These are phyloP conservation scores for Emericellopsis cladophorae DNA, from an alignment of 2,329 filamentous ascomycete genomes.

Conservation along the genomic window DNA sequence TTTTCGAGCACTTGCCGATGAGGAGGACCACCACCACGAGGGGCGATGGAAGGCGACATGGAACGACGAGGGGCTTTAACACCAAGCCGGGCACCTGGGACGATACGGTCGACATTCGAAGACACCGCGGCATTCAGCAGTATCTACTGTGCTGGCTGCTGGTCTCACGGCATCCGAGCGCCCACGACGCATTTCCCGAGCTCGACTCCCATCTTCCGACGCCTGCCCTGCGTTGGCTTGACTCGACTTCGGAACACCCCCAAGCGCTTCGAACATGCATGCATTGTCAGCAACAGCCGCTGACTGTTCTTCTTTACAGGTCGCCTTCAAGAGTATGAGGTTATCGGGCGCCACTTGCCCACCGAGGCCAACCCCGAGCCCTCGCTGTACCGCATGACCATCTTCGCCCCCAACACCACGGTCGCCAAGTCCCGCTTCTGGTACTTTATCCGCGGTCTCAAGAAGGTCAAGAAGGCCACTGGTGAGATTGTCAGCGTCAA, in stretches of 20 bases:
- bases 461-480: constrained; percentile 99
- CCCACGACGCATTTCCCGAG: no score
- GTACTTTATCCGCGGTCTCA: constrained; percentile 99
- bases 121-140: no score
- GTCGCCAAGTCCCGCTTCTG: constrained; percentile 99
- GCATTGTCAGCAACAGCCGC: neutral
- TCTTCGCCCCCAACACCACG: constrained; percentile 95
- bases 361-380: constrained; percentile 93
- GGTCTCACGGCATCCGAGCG: no score
- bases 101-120: neutral
- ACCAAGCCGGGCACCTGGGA: neutral
- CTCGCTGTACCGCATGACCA: constrained; percentile 99
- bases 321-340: constrained; percentile 99
- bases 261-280: neutral
- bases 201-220: neutral
- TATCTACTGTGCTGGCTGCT: no score
- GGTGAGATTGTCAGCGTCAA: constrained; percentile 98
- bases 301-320: constrained; percentile 37
- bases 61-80: no score
- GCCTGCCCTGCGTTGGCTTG: neutral
- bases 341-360: constrained; percentile 98
- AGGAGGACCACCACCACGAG: neutral
- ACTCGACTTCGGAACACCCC: no score
- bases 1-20: neutral
- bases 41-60: no score